phyloP scores from a whole-genome alignment of 208 protist species.

The Trypanosoma melophagium region DNA sequence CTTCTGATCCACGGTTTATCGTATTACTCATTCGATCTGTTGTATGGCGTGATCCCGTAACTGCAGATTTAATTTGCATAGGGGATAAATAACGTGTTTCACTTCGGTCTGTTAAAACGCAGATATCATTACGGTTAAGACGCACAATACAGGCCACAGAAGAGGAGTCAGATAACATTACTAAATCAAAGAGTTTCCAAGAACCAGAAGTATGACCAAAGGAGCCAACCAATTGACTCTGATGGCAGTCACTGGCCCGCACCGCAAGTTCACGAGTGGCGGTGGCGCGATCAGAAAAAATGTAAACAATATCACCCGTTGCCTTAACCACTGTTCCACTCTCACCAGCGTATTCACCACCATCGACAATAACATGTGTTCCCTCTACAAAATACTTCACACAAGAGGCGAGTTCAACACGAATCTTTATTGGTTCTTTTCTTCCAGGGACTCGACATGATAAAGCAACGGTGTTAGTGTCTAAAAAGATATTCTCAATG shows the following conservation, averaged over 20 bases:
- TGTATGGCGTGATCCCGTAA: slow-evolving; percentile 52
- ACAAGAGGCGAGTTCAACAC: slow-evolving; percentile 77
- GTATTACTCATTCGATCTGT: slow-evolving; percentile 75
- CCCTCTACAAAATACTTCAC: slow-evolving; percentile 84
- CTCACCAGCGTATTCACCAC: slow-evolving; percentile 75
- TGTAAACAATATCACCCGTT: slow-evolving; percentile 62
- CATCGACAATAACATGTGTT: slow-evolving; percentile 82
- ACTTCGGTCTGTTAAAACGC: slow-evolving; percentile 82
- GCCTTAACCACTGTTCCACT: slow-evolving; percentile 87
- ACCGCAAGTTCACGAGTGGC: slow-evolving; percentile 68
- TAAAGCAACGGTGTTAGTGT: slow-evolving; percentile 66
- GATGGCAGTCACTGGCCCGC: slow-evolving; percentile 81
- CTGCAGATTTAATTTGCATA: slow-evolving; percentile 66
- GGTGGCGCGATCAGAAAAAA: slow-evolving; percentile 74
- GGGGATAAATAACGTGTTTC: slow-evolving; percentile 69
- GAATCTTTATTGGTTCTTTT: slow-evolving; percentile 58
- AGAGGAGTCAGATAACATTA: slow-evolving; percentile 63
- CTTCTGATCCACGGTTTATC: slow-evolving; percentile 71
- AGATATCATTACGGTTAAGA: slow-evolving; percentile 62
- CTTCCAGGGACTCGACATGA: slow-evolving; percentile 59
- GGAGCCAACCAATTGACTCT: slow-evolving; percentile 74
- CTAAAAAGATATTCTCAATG: slow-evolving; percentile 76
- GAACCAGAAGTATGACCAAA: slow-evolving; percentile 64
- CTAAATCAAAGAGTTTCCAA: slow-evolving; percentile 84
- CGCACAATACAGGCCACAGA: slow-evolving; percentile 76